Evolutionary conservation across 192 early-diverging fungal genomes (phyloP).

Genomic region (Backusella australiensis): DNA sequence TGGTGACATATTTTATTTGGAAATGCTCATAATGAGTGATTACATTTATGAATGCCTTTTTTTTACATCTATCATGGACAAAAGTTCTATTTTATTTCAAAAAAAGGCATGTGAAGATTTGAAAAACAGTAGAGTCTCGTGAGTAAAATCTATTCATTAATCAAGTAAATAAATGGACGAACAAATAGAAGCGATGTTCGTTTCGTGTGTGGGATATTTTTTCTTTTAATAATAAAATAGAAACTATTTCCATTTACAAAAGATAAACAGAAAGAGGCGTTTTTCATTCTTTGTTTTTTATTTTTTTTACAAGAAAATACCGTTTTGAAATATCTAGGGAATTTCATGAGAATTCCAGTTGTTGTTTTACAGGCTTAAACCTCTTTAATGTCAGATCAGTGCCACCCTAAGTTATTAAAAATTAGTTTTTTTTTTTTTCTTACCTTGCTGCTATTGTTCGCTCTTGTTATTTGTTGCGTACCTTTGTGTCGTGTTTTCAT

Average conservation of each 20-base stretch:
- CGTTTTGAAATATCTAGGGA: background rate
- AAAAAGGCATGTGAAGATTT: background rate
- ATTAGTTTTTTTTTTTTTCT: no score
- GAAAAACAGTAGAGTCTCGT: background rate
- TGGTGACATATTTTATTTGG: background rate
- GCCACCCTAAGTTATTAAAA: background rate
- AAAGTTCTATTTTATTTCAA: background rate
- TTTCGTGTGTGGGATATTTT: background rate
- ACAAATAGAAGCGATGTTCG: background rate
- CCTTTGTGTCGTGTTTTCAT: background rate
- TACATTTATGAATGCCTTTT: background rate
- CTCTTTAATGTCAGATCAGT: constrained; percentile 4
- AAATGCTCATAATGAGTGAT: background rate
- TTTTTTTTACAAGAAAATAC: constrained; percentile 4
- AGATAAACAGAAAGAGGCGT: background rate
- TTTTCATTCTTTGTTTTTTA: background rate
- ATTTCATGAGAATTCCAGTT: background rate
- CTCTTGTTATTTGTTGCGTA: background rate
- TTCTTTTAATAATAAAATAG: background rate
- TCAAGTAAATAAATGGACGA: background rate
- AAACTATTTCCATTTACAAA: background rate
- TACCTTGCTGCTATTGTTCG: background rate
- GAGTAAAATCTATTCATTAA: constrained; percentile 1
- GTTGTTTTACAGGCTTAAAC: background rate
- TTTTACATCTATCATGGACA: background rate